Conservation (phyloP, 805 yeast genomes). For the Peterozyma toletana region DNA sequence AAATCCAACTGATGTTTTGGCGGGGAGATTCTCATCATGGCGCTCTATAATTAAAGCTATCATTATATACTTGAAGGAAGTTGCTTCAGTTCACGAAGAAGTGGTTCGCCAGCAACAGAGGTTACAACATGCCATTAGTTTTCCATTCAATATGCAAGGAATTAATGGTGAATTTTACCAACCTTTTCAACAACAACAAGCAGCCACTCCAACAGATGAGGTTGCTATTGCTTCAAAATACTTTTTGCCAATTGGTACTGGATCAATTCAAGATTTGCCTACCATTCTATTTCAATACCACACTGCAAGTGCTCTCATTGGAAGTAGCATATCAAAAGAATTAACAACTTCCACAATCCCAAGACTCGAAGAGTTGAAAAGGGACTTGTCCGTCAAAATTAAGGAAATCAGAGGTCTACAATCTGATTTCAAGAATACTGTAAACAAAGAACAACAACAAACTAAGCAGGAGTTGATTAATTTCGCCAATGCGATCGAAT, state of each 20-base stretch:
- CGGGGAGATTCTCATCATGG: conserved; percentile 83
- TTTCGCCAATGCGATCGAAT: conserved; percentile 58
- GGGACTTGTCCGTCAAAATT: conserved; percentile 77
- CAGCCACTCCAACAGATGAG: conserved; percentile 20
- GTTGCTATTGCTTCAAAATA: conserved; percentile 32
- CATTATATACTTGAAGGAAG: conserved; percentile 68
- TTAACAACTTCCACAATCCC: conserved; percentile 56
- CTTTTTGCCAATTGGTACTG: conserved; percentile 72
- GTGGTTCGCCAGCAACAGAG: conserved; percentile 76
- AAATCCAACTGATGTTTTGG: conserved; percentile 82
- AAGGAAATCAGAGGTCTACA: conserved; percentile 79
- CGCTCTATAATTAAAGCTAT: conserved; percentile 69
- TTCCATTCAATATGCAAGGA: conserved; percentile 41
- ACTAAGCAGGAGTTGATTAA: conserved; percentile 50
- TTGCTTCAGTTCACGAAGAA: conserved; percentile 82
- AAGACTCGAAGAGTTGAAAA: conserved; percentile 57
- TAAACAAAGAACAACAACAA: conserved; percentile 59
- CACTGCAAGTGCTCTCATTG: conserved; percentile 48
- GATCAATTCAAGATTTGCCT: conserved; percentile 81
- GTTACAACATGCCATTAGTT: conserved; percentile 67
- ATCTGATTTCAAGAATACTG: conserved; percentile 77
- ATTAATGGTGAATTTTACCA: conserved; percentile 30
- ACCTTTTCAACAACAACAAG: conserved; percentile 18
- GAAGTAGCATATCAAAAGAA: conserved; percentile 53
- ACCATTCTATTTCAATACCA: conserved; percentile 50